These are phyloP conservation scores for Piedraia hortae DNA, from an alignment of 2,329 filamentous ascomycete species.

Conservation along the genomic window DNA sequence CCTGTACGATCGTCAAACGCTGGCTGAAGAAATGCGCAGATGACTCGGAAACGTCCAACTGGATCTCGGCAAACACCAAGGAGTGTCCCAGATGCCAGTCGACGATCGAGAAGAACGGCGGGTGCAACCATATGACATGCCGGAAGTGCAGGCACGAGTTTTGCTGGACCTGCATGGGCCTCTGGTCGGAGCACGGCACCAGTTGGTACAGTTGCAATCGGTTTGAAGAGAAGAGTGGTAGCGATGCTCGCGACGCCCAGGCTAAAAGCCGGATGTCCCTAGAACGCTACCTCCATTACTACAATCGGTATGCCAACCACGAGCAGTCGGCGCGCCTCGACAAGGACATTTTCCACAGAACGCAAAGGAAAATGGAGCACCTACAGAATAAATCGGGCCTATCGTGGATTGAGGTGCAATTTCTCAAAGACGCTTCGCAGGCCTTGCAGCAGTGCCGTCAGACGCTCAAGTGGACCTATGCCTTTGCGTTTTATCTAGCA, in stretches of 20 bases:
- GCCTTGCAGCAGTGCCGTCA: slow-evolving; percentile 91
- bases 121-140: slow-evolving; percentile 96
- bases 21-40: slow-evolving; percentile 98
- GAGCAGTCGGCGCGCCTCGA: slow-evolving; percentile 92
- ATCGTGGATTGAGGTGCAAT: slow-evolving; percentile 98
- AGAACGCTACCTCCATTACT: slow-evolving; percentile 94
- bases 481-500: slow-evolving; percentile 91
- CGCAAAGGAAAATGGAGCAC: slow-evolving; percentile 96
- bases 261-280: slow-evolving; percentile 71
- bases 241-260: slow-evolving; percentile 73
- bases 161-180: slow-evolving; percentile 99
- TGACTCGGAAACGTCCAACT: slow-evolving; percentile 93
- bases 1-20: slow-evolving; percentile 69
- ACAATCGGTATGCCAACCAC: slow-evolving; percentile 96
- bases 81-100: slow-evolving; percentile 90
- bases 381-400: slow-evolving; percentile 80
- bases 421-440: slow-evolving; percentile 76
- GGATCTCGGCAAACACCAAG: slow-evolving; percentile 97
- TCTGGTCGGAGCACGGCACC: slow-evolving; percentile 95
- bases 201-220: slow-evolving; percentile 99
- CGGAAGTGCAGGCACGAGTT: slow-evolving; percentile 90
- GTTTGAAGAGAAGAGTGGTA: slow-evolving; percentile 84
- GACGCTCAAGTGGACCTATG: slow-evolving; percentile 97
- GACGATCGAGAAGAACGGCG: slow-evolving; percentile 96
- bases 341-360: slow-evolving; percentile 86